phyloP scores from a whole-genome alignment of 75 land plant genomes.

The Azolla pinnata region DNA sequence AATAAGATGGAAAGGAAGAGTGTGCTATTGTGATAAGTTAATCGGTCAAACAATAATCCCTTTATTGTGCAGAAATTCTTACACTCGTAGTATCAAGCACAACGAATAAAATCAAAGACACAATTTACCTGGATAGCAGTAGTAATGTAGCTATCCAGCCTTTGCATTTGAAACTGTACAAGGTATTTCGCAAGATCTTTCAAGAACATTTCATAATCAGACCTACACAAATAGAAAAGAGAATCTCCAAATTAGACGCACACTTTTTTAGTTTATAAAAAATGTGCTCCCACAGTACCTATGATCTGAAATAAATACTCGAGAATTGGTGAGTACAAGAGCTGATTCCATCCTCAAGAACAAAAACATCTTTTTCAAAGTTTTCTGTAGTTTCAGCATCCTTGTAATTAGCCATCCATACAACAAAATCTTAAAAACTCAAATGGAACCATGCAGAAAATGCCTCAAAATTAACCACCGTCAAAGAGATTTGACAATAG shows the following conservation, averaged over 20 bases:
- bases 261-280: background rate
- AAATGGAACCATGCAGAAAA: background rate
- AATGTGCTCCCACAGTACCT: conserved; percentile 24
- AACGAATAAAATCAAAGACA: background rate
- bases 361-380: conserved; percentile 46
- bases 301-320: conserved; percentile 48
- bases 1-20: too few relatives aligned
- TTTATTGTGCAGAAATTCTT: background rate
- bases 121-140: conserved; percentile 57
- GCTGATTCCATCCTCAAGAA: conserved; percentile 48
- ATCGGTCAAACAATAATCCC: background rate
- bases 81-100: too few relatives aligned
- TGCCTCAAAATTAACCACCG: background rate
- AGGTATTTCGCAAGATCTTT: conserved; percentile 65
- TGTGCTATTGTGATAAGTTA: background rate
- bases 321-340: conserved; percentile 15
- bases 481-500: background rate
- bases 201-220: conserved; percentile 79
- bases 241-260: background rate
- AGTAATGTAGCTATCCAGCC: conserved; percentile 59
- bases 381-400: conserved; percentile 30
- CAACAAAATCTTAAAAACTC: background rate
- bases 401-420: background rate
- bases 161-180: conserved; percentile 26
- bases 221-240: conserved; percentile 15